Percentiles rank a stretch among this genome's conserved stretches.
These are phyloP conservation scores for Ustilago tritici DNA, from an alignment of 1,284 basidiomycete species.

Conservation along the genomic window DNA sequence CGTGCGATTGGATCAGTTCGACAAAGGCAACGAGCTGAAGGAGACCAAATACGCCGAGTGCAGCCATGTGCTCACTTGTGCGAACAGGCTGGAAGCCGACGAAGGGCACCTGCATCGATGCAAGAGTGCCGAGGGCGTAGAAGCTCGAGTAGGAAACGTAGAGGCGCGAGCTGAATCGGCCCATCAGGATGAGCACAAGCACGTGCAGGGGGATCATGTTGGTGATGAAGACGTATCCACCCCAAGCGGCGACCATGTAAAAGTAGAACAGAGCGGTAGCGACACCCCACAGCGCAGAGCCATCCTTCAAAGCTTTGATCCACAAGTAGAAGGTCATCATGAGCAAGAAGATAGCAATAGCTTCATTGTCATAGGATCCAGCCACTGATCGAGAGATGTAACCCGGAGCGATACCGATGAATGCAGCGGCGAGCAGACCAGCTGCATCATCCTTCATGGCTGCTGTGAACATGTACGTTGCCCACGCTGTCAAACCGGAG, in stretches of 20 bases:
- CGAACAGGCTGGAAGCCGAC: slow-evolving; percentile 98
- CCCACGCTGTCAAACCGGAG: slow-evolving; percentile 93
- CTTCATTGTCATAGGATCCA: slow-evolving; percentile 99
- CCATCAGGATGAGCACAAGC: slow-evolving; percentile 93
- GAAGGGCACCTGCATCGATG: slow-evolving; percentile 99
- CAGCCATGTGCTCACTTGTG: slow-evolving; percentile 99
- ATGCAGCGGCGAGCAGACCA: slow-evolving; percentile 94
- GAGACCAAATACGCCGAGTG: slow-evolving; percentile 94
- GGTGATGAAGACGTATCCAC: slow-evolving; percentile 99
- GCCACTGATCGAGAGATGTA: slow-evolving; percentile 99
- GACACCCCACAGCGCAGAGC: slow-evolving; percentile 91
- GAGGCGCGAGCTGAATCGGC: slow-evolving; percentile 89
- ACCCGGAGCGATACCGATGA: slow-evolving; percentile 94
- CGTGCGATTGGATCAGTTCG: slow-evolving; percentile 86
- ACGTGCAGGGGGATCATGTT: slow-evolving; percentile 99
- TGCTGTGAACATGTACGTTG: slow-evolving; percentile 78
- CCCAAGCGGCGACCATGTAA: slow-evolving; percentile 99
- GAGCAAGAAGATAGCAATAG: slow-evolving; percentile 98
- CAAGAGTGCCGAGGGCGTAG: slow-evolving; percentile 96
- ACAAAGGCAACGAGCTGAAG: slow-evolving; percentile 96
- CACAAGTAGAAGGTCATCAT: slow-evolving; percentile 99
- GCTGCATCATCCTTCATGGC: slow-evolving; percentile 76
- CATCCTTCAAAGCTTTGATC: slow-evolving; percentile 96
- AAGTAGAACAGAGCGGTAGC: slow-evolving; percentile 96
- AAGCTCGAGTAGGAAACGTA: slow-evolving; percentile 97